Evolutionary conservation across 1,139 yeast genomes (phyloP).

Genomic region (Lodderomyces margitis): DNA sequence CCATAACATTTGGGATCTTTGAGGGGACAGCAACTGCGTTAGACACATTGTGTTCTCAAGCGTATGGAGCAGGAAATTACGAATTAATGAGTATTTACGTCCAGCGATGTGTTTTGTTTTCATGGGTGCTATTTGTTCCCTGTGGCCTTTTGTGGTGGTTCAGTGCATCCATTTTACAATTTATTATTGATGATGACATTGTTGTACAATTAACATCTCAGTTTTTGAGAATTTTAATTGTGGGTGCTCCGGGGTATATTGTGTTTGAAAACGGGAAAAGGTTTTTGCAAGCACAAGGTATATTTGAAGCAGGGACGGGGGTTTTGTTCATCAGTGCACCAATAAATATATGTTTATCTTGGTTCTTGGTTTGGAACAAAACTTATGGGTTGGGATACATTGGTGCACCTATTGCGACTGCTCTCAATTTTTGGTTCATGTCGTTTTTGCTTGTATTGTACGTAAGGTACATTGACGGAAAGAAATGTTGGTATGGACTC

Average conservation of each 20-base stretch:
- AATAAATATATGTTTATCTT: constrained; percentile 66
- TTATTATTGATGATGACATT: constrained; percentile 56
- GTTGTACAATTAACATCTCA: constrained; percentile 62
- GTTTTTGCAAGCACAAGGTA: constrained; percentile 87
- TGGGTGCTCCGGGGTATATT: constrained; percentile 85
- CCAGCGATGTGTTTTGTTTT: constrained; percentile 61
- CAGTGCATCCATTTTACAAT: constrained; percentile 51
- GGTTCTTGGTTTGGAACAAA: constrained; percentile 74
- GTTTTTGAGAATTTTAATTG: constrained; percentile 61
- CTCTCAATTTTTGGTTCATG: constrained; percentile 71
- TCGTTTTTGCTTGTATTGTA: constrained; percentile 51
- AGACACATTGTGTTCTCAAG: constrained; percentile 86
- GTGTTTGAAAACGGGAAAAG: constrained; percentile 81
- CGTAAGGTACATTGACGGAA: constrained; percentile 58
- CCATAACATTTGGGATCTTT: constrained; percentile 78
- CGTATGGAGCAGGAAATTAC: constrained; percentile 69
- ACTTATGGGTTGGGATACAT: constrained; percentile 59
- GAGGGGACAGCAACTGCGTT: constrained; percentile 87
- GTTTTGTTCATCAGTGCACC: constrained; percentile 80
- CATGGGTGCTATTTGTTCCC: constrained; percentile 56
- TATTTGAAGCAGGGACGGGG: constrained; percentile 86
- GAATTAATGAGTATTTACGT: constrained; percentile 60
- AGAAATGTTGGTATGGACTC: constrained; percentile 71
- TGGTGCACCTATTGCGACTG: constrained; percentile 75
- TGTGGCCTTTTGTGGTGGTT: constrained; percentile 66